Percentiles rank a stretch among this genome's conserved stretches.
Conservation (phyloP, 2,329 filamentous ascomycete species). For the Pestalotiopsis sp. region DNA sequence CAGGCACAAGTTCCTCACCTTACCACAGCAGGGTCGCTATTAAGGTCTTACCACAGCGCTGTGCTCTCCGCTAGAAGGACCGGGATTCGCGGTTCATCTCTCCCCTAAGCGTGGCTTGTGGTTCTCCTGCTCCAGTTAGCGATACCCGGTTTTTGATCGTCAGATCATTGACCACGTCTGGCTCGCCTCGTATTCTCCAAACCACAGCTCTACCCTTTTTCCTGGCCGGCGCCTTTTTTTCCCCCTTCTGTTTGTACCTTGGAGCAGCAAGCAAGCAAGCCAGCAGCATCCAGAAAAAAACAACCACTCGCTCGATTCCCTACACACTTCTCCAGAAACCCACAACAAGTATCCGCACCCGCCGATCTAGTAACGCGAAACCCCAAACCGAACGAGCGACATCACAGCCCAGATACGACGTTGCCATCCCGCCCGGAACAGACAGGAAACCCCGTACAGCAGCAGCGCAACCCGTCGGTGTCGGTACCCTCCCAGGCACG, state of each 20-base stretch:
- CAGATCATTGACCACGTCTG: conserved; percentile 11
- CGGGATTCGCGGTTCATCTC: conserved; percentile 4
- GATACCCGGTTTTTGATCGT: conserved; percentile 14
- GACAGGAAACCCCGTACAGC: neutral
- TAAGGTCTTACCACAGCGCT: conserved; percentile 8
- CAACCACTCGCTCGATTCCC: neutral
- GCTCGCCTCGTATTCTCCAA: conserved; percentile 8
- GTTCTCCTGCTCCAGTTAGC: neutral
- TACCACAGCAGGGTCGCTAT: conserved; percentile 6
- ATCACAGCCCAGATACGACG: conserved; percentile 7
- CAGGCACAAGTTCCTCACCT: neutral
- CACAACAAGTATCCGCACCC: conserved; percentile 1
- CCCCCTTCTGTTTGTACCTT: neutral
- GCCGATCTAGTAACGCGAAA: neutral
- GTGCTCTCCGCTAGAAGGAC: conserved; percentile 3
- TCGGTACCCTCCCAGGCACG: neutral
- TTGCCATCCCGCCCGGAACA: neutral
- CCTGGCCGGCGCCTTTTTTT: neutral
- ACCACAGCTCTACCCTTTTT: neutral
- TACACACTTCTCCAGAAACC: neutral
- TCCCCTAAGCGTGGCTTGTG: neutral
- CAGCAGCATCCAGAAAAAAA: neutral
- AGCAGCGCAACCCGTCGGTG: conserved; percentile 8
- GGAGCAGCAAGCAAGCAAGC: neutral
- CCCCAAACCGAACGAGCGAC: neutral